Base-by-base conservation (phyloP, 23 red algal species). In the Gracilaria gracilis region DNA sequence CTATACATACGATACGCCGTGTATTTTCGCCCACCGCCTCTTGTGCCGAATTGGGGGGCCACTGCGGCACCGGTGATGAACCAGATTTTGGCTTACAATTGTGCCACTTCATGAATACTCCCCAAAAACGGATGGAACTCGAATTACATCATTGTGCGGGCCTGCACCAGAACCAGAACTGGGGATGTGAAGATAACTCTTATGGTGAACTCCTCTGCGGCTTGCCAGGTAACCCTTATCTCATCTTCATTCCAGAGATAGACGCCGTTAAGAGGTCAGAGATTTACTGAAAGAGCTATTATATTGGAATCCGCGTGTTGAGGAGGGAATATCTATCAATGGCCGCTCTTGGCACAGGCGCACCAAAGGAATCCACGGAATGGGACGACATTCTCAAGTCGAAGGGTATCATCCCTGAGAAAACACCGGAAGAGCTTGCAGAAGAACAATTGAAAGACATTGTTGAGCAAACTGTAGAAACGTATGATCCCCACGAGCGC, bases 341-440 rank as follows among this genome's bases (percentile, higher is more conserved):
- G 94, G 94, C 94, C 23, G 61, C 94, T 70, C 65, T 96, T 39
- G 94, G 94, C 20, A 96, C 94, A 23, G 94, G 94, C 38, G 79
- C 49, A 13, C 53, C 62, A 51, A 90, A 96, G 50, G 94, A 91
- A 80, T 87, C 94, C 34, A 96, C 94, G 62, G 94, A 96, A 87
- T 96, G 94, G 94, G 94, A 96, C 31, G 94, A 96, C 61, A 96
- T 96, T 65, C 75, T 96, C 17, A 85, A 87, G 40, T 46, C 75
- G 47, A 96, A 96, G 64, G 94, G 94, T 1, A 92, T 96, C 50
- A 82, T 96, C 46, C 94, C 94, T 23, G 94, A 96, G 81, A 96
- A 96, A 54, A 77, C 94, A 5, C 65, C 58, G 1, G 94, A 96
- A 44, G 94, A 96, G 61, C 46, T 96, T 9, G 88, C 82, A 20